Base-by-base conservation (phyloP, 768 basidiomycete species). In the Leccinum disarticulatum region DNA sequence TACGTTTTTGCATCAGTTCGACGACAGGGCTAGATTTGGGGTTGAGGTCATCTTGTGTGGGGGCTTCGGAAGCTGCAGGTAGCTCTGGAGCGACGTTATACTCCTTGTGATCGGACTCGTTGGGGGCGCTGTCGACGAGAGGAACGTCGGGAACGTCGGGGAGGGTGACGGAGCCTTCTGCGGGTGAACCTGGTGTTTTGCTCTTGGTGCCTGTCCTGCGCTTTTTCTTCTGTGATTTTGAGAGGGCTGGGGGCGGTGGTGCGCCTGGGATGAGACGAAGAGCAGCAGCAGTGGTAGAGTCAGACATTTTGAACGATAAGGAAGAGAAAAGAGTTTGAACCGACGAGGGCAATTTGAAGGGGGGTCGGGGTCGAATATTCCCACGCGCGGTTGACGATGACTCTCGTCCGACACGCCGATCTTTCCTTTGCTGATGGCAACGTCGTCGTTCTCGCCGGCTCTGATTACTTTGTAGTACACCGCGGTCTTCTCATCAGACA, bases 1-100 rank as follows among this genome's bases (percentile, higher is more conserved):
- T 74, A 53, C 93, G 83, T 76, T 93, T 95, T 67, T 80, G 79
- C 62, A 95, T 76, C 61, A 95, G 81, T 50, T 95, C 92, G 54
- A 88, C 84, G 57, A 90, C 81, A 8, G 92, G 87, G 61, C 87
- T 90, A 17, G 71, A 74, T 70, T 86, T 90, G 59, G 78, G 66
- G 59, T 66, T 61, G 52, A 70, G 57, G 28, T 84, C 83, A 61
- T 83, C 84, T 5, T 76, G 71, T 10, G 74, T 67, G 6, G 77
- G 71, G 4, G 78, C 73, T 59, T 81, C 78, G 9, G 76, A 65
- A 35, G 75, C 61, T 5, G 76, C 77, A 59, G 79, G 74, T 22
- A 76, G 70, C 56, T 87, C 82, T 4, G 80, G 78, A 5, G 80
- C 78, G 7, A 80, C 71, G 9, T 74, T 66, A 25, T 78, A 79